Evolutionary conservation across 139 green algal species (phyloP).

Genomic region (Chlamydomonas schloesseri): DNA sequence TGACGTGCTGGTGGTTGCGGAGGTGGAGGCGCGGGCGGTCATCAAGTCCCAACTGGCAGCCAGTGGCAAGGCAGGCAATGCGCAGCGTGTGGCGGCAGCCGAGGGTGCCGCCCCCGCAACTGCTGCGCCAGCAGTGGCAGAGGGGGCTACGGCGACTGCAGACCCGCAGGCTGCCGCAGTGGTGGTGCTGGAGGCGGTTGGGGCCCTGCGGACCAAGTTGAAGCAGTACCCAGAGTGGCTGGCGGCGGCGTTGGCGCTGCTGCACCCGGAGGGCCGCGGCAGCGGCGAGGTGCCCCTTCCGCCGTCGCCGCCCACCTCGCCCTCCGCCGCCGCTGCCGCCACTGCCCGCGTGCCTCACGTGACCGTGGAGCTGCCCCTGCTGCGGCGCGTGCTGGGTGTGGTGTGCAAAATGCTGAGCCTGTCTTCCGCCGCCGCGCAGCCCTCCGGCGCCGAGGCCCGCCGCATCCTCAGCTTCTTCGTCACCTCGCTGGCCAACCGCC

Average conservation of each 20-base stretch:
- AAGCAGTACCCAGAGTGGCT: not conserved
- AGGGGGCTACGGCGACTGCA: not conserved
- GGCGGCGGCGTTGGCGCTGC: slow-evolving; percentile 8
- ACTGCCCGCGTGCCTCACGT: not conserved
- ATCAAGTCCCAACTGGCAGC: not conserved
- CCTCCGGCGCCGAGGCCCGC: slow-evolving; percentile 31
- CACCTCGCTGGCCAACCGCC: slow-evolving; percentile 37
- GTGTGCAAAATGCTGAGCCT: slow-evolving; percentile 19
- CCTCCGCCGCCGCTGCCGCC: not conserved
- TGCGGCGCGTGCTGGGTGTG: slow-evolving; percentile 2
- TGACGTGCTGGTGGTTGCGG: not conserved
- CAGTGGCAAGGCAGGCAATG: not conserved
- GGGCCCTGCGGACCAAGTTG: not conserved
- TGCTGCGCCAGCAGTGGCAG: not conserved
- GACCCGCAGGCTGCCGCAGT: slow-evolving; percentile 1
- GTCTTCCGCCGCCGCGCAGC: slow-evolving; percentile 4
- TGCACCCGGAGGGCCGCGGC: slow-evolving; percentile 4
- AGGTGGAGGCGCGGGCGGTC: slow-evolving; percentile 33
- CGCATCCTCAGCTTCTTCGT: slow-evolving; percentile 50
- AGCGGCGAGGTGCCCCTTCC: not conserved
- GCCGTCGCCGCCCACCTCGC: not conserved
- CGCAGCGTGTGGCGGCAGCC: not conserved
- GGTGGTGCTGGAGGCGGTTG: slow-evolving; percentile 9
- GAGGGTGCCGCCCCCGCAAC: no score
- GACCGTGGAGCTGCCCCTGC: not conserved